Evolutionary conservation across 2,329 filamentous ascomycete species (phyloP), one percentile per base, ranked within the genome.

Genomic region (Alternaria infectoria): DNA sequence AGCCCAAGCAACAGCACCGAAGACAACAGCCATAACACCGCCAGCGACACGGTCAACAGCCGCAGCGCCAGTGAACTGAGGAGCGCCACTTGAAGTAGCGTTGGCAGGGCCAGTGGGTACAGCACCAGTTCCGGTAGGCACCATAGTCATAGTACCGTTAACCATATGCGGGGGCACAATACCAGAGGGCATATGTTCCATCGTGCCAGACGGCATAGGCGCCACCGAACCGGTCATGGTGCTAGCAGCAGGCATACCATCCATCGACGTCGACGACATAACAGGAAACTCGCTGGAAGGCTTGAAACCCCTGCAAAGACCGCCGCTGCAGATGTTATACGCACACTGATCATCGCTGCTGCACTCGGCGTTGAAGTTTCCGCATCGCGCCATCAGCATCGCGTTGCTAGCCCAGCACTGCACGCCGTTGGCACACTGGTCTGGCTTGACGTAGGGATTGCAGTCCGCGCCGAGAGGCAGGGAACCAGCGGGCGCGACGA

Each of bases 361-460:
- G 40, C 69, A 71, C 7, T 40, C 61, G 6, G 69, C 69, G 21
- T 71, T 66, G 59, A 71, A 71, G 60, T 71, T 71, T 7, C 69
- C 69, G 47, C 69, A 71, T 10, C 17, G 26, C 1, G 67, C 56
- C 3, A 67, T 67, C 12, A 68, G 32, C 7, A 58, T 59, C 3
- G 69, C 45, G 25, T 69, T 69, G 46, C 58, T 66, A 6, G 67
- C 69, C 56, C 58, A 71, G 59, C 69, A 71, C 25, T 69, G 46
- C 3, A 59, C 61, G 26, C 61, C 67, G 7, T 32, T 47, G 1
- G 44, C 57, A 19, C 70, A 71, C 59, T 66, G 68, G 32, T 55
- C 59, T 3, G 55, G 60, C 5, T 28, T 50, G n/a, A 46, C 61
- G n/a, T n/a, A 45, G 3, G 65, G 61, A 23, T 72, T 62, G 58